A percentile compares a stretch with the other conserved stretches of the same genome.
phyloP scores from a whole-genome alignment of 2,329 filamentous ascomycete genomes.

The Aspergillus ochraceoroseus region DNA sequence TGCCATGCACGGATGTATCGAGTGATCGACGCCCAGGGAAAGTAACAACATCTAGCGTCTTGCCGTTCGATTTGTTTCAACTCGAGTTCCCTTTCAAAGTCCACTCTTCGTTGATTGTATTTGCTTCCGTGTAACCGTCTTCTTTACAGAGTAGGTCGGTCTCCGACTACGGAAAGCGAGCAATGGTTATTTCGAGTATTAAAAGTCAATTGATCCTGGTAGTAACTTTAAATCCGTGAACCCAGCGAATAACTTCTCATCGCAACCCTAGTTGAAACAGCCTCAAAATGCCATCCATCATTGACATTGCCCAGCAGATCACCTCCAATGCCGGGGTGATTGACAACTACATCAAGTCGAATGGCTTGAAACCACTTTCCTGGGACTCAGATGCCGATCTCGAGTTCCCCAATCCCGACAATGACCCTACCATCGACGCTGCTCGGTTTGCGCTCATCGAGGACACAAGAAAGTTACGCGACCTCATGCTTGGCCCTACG shows the following conservation, averaged over 20 bases:
- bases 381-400: not conserved
- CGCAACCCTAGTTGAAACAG: too few relatives aligned
- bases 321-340: not conserved
- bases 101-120: too few relatives aligned
- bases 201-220: too few relatives aligned
- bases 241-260: too few relatives aligned
- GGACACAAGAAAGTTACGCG: slow-evolving; percentile 1
- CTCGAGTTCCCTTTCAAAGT: too few relatives aligned
- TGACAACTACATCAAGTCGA: not conserved
- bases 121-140: too few relatives aligned
- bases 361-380: not conserved
- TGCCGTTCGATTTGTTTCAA: too few relatives aligned
- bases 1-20: too few relatives aligned
- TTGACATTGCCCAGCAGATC: not conserved
- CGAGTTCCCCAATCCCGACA: slow-evolving; percentile 3
- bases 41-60: slow-evolving; percentile 1
- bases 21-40: not conserved
- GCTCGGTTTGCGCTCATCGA: not conserved
- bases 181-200: too few relatives aligned
- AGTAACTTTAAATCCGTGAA: too few relatives aligned
- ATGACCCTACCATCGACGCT: not conserved
- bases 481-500: not conserved
- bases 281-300: not conserved
- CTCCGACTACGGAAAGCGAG: too few relatives aligned
- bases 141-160: too few relatives aligned